Percentiles rank a stretch among this genome's conserved stretches.
Evolutionary conservation across 192 early-diverging fungal genomes (phyloP).

Genomic region (Rhizophlyctis rosea): DNA sequence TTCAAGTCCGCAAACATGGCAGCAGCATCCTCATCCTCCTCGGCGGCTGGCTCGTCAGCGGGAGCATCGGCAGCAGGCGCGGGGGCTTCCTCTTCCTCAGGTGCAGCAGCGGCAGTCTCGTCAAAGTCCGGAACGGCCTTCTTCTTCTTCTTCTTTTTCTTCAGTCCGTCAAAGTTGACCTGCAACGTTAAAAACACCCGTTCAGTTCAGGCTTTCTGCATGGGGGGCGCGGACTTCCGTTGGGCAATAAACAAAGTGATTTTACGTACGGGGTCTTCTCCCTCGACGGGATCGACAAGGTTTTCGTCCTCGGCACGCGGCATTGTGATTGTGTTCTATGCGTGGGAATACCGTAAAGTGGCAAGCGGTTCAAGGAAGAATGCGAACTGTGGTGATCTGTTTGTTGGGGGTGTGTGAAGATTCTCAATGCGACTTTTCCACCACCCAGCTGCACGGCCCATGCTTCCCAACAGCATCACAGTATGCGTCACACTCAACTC

Average conservation of each 20-base stretch:
- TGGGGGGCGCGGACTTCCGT: neutral
- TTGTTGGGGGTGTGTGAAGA: too few species aligned
- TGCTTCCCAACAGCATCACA: too few species aligned
- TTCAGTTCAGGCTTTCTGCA: neutral
- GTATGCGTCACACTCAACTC: too few species aligned
- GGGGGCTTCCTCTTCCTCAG: constrained; percentile 7
- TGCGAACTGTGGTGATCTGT: too few species aligned
- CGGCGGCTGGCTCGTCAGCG: neutral
- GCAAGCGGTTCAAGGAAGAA: too few species aligned
- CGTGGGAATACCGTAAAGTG: too few species aligned
- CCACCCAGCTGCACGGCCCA: too few species aligned
- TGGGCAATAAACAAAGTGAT: neutral
- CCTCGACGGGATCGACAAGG: neutral
- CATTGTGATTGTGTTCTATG: neutral
- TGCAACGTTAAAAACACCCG: neutral
- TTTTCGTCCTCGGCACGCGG: neutral
- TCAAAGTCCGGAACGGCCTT: constrained; percentile 28
- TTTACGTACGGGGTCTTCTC: neutral
- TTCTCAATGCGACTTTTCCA: too few species aligned
- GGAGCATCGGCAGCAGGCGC: neutral
- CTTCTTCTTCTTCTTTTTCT: constrained; percentile 41
- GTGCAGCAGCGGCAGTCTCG: constrained; percentile 10
- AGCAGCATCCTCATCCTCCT: constrained; percentile 25
- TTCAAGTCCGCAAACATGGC: constrained; percentile 75
- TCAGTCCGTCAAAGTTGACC: neutral